Evolutionary conservation across 805 yeast genomes (phyloP).

Genomic region (Kazachstania martiniae): DNA sequence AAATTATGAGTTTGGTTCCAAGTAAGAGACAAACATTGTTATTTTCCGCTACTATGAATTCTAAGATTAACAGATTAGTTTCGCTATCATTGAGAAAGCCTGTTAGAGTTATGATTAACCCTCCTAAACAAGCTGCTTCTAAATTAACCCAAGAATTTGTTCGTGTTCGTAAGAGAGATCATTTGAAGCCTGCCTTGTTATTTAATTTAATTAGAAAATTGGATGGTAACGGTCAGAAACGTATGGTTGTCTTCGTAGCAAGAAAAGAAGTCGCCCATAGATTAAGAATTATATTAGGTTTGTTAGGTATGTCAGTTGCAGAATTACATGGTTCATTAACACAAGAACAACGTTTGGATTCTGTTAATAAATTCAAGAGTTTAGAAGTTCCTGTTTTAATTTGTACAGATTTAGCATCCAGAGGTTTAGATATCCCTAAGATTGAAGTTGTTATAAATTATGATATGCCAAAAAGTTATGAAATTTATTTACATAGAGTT

Average conservation of each 20-base stretch:
- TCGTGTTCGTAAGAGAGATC: slow-evolving; percentile 84
- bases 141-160: slow-evolving; percentile 90
- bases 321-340: slow-evolving; percentile 77
- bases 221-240: slow-evolving; percentile 49
- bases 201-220: slow-evolving; percentile 58
- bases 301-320: slow-evolving; percentile 64
- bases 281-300: slow-evolving; percentile 64
- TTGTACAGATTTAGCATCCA: slow-evolving; percentile 96
- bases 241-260: slow-evolving; percentile 85
- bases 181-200: slow-evolving; percentile 71
- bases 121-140: slow-evolving; percentile 90
- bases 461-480: slow-evolving; percentile 97
- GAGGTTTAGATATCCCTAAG: slow-evolving; percentile 98
- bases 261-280: slow-evolving; percentile 87
- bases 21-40: slow-evolving; percentile 85
- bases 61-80: slow-evolving; percentile 76
- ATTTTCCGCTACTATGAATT: slow-evolving; percentile 97
- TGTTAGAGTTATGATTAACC: slow-evolving; percentile 89
- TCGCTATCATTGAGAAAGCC: slow-evolving; percentile 84
- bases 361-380: slow-evolving; percentile 73
- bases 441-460: slow-evolving; percentile 89
- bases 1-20: slow-evolving; percentile 79
- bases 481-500: slow-evolving; percentile 96
- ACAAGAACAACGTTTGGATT: slow-evolving; percentile 86
- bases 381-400: slow-evolving; percentile 76